Base-by-base conservation (phyloP, 257 asterid species). In the Thymus quinquecostatus region DNA sequence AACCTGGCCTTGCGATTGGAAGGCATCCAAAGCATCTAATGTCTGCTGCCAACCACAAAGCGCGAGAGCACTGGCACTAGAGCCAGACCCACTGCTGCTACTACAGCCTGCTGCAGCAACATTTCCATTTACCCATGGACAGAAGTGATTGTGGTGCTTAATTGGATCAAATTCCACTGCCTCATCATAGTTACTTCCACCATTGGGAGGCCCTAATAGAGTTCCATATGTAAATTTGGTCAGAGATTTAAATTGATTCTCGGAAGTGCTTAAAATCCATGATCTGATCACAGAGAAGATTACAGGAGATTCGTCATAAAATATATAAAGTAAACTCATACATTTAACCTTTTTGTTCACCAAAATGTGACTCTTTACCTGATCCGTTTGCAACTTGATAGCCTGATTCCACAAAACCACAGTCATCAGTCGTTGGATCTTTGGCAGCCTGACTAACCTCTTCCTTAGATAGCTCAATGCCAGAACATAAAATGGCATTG, bases 51-150 rank as follows among this genome's bases (percentile, higher is more conserved):
- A 95, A 65, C 99, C 98, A 67, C 96, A 87, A 58, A 90, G 87
- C 8, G 96, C 98, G 56, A 87, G 68, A 75, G 92, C 83, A 75
- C 85, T 85, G 40, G 96, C 88, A 72, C 92, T 79, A 62, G 98
- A 92, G 78, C 96, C 71, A 12, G 70, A 65, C n/a, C 64, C 87
- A 36, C 89, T 81, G 68, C 91, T 87, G 84, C 86, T 89, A 73
- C 87, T 80, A 77, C 89, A 79, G 81, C 98, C 99, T 3, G 99
- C 99, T 75, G 99, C 97, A 36, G 99, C 99, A 75, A 95, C 99
- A 84, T 95, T 92, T 73, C 99, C 98, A 70, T 95, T 92, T 73
- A 95, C 97, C 99, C 99, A 95, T 72, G 99, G 98, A 73, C 99
- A 95, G 83, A 85, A 92, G 79, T 75, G 81, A 77, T 95, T 95